These are phyloP conservation scores for Tubosaeta sp. DNA, from an alignment of 768 basidiomycete genomes.

Conservation along the genomic window DNA sequence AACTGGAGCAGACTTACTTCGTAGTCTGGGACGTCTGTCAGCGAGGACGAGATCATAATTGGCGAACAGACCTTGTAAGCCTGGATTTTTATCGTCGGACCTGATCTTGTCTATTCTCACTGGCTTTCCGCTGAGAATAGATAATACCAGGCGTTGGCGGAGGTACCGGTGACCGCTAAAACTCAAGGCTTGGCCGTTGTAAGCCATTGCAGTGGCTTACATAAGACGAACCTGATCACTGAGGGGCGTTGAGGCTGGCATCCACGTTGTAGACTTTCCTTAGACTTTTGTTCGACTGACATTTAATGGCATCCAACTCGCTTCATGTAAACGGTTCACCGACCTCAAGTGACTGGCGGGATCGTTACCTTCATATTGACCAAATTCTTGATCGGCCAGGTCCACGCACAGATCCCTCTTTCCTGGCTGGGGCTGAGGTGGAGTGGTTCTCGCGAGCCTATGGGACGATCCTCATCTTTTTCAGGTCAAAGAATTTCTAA, in stretches of 20 bases:
- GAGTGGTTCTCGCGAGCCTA: conserved; percentile 14
- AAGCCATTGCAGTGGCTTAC: conserved; percentile 37
- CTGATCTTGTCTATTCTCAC: conserved; percentile 86
- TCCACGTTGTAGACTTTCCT: conserved; percentile 9
- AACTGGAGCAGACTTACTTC: conserved; percentile 88
- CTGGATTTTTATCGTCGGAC: conserved; percentile 89
- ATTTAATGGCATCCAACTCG: conserved; percentile 22
- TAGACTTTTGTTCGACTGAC: conserved; percentile 9
- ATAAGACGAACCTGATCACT: conserved; percentile 13
- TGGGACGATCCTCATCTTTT: neutral
- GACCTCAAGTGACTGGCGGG: conserved; percentile 44
- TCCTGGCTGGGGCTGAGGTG: conserved; percentile 78
- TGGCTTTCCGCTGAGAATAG: conserved; percentile 81
- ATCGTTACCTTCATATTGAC: conserved; percentile 79
- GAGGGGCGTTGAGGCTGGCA: neutral
- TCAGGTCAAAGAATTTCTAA: conserved; percentile 84
- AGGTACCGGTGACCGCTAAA: conserved; percentile 83
- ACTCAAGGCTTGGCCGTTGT: conserved; percentile 40
- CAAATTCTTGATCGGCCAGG: conserved; percentile 81
- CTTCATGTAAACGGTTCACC: conserved; percentile 34
- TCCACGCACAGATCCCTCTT: conserved; percentile 84
- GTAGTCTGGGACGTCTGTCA: conserved; percentile 53
- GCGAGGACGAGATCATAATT: neutral
- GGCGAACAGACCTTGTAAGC: conserved; percentile 66
- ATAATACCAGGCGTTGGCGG: conserved; percentile 81